These are phyloP conservation scores for Pestalotiopsis sp. DNA, from an alignment of 2,329 filamentous ascomycete genomes.

Conservation along the genomic window DNA sequence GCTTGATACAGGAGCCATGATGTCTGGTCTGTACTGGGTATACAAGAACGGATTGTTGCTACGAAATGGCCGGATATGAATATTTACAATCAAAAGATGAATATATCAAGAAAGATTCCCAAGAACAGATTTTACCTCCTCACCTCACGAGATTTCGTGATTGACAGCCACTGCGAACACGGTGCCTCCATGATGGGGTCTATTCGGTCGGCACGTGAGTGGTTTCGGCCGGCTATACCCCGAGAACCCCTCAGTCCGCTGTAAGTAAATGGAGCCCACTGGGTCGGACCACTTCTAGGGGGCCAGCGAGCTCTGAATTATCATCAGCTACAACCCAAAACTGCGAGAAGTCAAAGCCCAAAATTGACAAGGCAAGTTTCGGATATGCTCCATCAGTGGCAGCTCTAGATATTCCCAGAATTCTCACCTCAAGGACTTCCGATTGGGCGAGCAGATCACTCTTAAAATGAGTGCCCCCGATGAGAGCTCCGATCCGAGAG, in stretches of 20 bases:
- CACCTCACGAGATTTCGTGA: background rate
- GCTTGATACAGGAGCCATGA: conserved; percentile 10
- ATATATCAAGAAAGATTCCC: background rate
- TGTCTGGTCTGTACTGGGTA: background rate
- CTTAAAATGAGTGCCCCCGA: background rate
- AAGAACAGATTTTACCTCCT: background rate
- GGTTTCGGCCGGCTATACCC: conserved; percentile 1
- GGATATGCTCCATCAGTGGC: background rate
- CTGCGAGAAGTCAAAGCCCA: background rate
- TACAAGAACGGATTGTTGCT: no score
- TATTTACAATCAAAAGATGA: no score
- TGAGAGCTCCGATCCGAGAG: background rate
- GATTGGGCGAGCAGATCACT: background rate
- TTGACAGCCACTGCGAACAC: background rate
- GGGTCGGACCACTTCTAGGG: background rate
- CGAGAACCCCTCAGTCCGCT: background rate
- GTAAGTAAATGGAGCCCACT: background rate
- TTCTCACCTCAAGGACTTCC: background rate
- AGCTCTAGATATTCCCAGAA: background rate
- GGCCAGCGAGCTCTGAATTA: background rate
- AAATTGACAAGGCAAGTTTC: background rate
- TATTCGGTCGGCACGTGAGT: background rate
- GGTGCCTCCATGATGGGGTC: background rate
- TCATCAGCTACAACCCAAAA: background rate
- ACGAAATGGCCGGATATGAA: no score